Evolutionary conservation across 257 asterid genomes (phyloP).

Genomic region (Solanum raphanifolium): DNA sequence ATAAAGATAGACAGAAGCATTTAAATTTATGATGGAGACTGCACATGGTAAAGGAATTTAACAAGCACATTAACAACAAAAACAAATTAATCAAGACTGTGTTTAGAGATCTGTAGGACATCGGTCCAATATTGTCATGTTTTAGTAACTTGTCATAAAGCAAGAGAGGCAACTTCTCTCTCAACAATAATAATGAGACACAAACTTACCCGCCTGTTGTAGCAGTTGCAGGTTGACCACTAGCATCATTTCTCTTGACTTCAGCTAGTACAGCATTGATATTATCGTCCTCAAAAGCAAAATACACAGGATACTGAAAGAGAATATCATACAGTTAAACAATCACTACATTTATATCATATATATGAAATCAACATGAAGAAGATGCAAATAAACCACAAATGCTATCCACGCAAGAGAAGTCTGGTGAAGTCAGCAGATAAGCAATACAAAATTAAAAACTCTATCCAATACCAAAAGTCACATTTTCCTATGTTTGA

Average conservation of each 20-base stretch:
- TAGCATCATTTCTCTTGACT: slow-evolving; percentile 76
- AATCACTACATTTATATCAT: neutral
- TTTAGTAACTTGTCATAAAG: neutral
- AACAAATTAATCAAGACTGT: neutral
- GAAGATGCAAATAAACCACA: neutral
- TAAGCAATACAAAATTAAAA: neutral
- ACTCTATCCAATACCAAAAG: neutral
- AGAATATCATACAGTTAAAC: slow-evolving; percentile 7
- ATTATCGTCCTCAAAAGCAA: slow-evolving; percentile 73
- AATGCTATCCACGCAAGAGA: neutral
- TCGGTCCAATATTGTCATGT: neutral
- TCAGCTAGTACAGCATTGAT: slow-evolving; percentile 71
- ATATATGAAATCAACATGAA: neutral
- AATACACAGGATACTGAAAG: slow-evolving; percentile 92
- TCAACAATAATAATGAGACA: neutral
- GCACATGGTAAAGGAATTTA: neutral
- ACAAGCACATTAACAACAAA: neutral
- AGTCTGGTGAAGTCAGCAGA: neutral
- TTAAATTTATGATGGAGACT: neutral
- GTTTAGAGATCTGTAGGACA: neutral
- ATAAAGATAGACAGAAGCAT: neutral
- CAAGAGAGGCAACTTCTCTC: neutral
- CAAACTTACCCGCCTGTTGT: slow-evolving; percentile 96
- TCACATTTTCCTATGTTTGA: neutral
- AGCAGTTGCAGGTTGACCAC: slow-evolving; percentile 93